Percentiles rank a stretch among this genome's conserved stretches.
phyloP scores from a whole-genome alignment of 768 basidiomycete genomes.

The Crassisporium funariophilum region DNA sequence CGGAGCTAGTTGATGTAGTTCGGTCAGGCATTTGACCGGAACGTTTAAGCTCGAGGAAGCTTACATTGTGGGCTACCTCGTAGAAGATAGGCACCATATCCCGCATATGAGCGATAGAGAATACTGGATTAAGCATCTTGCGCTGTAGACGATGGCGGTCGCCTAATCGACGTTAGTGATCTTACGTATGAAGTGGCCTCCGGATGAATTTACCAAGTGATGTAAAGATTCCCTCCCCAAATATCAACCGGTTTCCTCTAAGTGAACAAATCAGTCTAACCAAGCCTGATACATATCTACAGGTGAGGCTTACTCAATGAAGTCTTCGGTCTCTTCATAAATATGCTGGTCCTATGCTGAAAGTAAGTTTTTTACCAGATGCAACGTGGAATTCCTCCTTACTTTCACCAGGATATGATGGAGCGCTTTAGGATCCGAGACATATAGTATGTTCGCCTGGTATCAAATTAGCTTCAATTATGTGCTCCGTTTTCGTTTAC shows the following conservation, averaged over 20 bases:
- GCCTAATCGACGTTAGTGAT: conserved; percentile 13
- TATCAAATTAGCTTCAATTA: not conserved
- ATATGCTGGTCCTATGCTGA: conserved; percentile 6
- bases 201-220: not conserved
- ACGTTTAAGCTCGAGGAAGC: not conserved
- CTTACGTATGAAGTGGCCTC: not conserved
- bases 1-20: conserved; percentile 2
- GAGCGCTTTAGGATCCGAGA: conserved; percentile 39
- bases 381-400: conserved; percentile 17
- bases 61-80: conserved; percentile 5
- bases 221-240: conserved; percentile 3
- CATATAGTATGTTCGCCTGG: conserved; percentile 30
- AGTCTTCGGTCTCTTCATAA: not conserved
- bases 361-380: not conserved
- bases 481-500: not conserved
- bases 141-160: conserved; percentile 34
- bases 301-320: not conserved
- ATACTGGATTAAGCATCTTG: conserved; percentile 38
- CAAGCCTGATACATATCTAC: not conserved
- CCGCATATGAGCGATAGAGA: conserved; percentile 36
- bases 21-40: not conserved
- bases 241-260: not conserved
- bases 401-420: conserved; percentile 40
- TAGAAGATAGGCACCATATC: conserved; percentile 18
- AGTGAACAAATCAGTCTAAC: not conserved